These are phyloP conservation scores for Amyloporia xantha DNA, from an alignment of 768 basidiomycete species.

Conservation along the genomic window DNA sequence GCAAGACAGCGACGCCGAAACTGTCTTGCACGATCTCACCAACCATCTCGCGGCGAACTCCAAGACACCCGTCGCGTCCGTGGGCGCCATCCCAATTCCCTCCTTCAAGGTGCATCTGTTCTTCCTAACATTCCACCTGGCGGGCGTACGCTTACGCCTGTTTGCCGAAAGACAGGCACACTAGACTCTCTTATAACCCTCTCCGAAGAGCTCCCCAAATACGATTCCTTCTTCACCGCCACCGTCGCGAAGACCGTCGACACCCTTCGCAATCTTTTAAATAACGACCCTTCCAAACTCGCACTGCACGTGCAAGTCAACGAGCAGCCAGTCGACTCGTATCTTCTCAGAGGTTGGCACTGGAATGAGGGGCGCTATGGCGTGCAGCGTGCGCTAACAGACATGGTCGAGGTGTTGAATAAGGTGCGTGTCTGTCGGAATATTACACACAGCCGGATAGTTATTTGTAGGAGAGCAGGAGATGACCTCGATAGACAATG, in stretches of 20 bases:
- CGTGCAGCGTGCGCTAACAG: slow-evolving; percentile 70
- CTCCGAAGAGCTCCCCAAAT: slow-evolving; percentile 90
- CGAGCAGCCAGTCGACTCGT: slow-evolving; percentile 72
- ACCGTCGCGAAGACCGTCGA: slow-evolving; percentile 92
- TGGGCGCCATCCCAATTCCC: slow-evolving; percentile 70
- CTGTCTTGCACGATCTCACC: slow-evolving; percentile 56
- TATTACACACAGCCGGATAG: neutral
- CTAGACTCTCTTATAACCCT: slow-evolving; percentile 82
- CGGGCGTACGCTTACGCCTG: slow-evolving; percentile 1
- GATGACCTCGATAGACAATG: slow-evolving; percentile 89
- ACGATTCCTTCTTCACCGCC: slow-evolving; percentile 80
- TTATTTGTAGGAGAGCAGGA: slow-evolving; percentile 46
- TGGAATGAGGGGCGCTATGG: slow-evolving; percentile 96
- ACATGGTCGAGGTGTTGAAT: slow-evolving; percentile 78
- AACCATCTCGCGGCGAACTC: slow-evolving; percentile 56
- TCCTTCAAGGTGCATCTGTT: slow-evolving; percentile 75
- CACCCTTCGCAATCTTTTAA: slow-evolving; percentile 82
- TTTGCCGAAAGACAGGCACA: slow-evolving; percentile 72
- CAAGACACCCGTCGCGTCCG: slow-evolving; percentile 40
- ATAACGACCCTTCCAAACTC: slow-evolving; percentile 77
- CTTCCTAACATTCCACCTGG: neutral
- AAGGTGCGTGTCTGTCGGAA: slow-evolving; percentile 47
- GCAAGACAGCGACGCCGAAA: slow-evolving; percentile 78
- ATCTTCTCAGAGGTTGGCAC: slow-evolving; percentile 74
- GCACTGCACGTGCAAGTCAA: slow-evolving; percentile 74